These are phyloP conservation scores for Talaromyces borbonicus DNA, from an alignment of 495 filamentous ascomycete genomes.

Conservation along the genomic window DNA sequence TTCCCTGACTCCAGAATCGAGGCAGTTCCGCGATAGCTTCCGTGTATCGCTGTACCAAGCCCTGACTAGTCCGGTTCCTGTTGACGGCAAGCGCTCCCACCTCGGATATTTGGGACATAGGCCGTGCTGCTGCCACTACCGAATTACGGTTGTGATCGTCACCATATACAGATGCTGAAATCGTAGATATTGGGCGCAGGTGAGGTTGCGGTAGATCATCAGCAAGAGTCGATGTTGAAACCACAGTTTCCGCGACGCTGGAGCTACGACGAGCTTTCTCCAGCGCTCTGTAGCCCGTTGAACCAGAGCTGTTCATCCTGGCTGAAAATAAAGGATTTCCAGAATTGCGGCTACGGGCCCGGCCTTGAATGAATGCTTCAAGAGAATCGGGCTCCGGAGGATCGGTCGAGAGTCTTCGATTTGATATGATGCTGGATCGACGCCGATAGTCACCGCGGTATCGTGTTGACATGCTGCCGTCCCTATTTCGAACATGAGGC, in stretches of 20 bases:
- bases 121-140: constrained; percentile 8
- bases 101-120: constrained; percentile 17
- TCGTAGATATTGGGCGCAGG: constrained; percentile 29
- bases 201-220: constrained; percentile 28
- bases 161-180: constrained; percentile 32
- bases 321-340: constrained; percentile 35
- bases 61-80: constrained; percentile 29
- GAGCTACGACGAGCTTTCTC: constrained; percentile 28
- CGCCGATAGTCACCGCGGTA: constrained; percentile 20
- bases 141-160: constrained; percentile 29
- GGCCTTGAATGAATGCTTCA: constrained; percentile 36
- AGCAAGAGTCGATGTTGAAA: constrained; percentile 22
- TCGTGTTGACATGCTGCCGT: constrained; percentile 16
- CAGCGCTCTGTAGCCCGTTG: constrained; percentile 27
- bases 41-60: constrained; percentile 31
- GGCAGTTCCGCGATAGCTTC: constrained; percentile 35
- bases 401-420: constrained; percentile 21
- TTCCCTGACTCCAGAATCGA: constrained; percentile 32
- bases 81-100: constrained; percentile 12
- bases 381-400: constrained; percentile 35
- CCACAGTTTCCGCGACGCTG: constrained; percentile 31
- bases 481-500: constrained; percentile 18
- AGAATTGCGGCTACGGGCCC: constrained; percentile 34
- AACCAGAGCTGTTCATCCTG: constrained; percentile 24
- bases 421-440: constrained; percentile 21